Base-by-base conservation (phyloP, 2,329 filamentous ascomycete species). In the Parafenestella ontariensis region DNA sequence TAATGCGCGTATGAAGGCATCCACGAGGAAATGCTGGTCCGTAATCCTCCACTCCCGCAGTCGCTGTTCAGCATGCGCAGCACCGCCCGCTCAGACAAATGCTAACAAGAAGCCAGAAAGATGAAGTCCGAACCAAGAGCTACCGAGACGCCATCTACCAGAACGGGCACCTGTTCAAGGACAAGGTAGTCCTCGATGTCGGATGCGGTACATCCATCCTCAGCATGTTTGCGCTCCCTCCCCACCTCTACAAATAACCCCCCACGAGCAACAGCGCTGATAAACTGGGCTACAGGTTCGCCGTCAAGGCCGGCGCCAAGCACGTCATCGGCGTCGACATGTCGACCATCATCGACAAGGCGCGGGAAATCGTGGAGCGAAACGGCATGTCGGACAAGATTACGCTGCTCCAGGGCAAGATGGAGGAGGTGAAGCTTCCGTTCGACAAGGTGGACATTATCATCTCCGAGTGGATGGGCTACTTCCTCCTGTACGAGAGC, bases 401-500 rank as follows among this genome's bases (percentile, higher is more conserved):
- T 77, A 98, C 95, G 48, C 87, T 99, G 56, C 86, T 99, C 62
- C 95, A 98, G 82, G 95, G 95, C 77, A 99, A 99, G 86, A 99
- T 99, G 95, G 95, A 99, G 82, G 95, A 99, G 81, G 92, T 99
- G 41, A 83, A 90, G 72, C 83, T 99, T 59, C 95, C 95, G 18
- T 96, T 90, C 79, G 89, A 92, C 72, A 91, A 98, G 80, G 95
- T 99, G 64, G 95, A 99, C 75, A 99, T 99, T 76, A 99, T 99
- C 81, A 96, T 99, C 77, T 98, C 94, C 1, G 95, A 99, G 83
- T 99, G 95, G 95, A 99, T 99, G 95, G 95, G 95, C 29, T 99
- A 99, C 82, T 98, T 98, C 83, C 82, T 99, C 48, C 87, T 99
- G 58, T 99, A 99, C 80, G 95, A 99, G 87, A 91, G 87, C 86